Evolutionary conservation across 805 yeast genomes (phyloP), one percentile per base, ranked within the genome.

Genomic region (Metschnikowia noctiluminum): DNA sequence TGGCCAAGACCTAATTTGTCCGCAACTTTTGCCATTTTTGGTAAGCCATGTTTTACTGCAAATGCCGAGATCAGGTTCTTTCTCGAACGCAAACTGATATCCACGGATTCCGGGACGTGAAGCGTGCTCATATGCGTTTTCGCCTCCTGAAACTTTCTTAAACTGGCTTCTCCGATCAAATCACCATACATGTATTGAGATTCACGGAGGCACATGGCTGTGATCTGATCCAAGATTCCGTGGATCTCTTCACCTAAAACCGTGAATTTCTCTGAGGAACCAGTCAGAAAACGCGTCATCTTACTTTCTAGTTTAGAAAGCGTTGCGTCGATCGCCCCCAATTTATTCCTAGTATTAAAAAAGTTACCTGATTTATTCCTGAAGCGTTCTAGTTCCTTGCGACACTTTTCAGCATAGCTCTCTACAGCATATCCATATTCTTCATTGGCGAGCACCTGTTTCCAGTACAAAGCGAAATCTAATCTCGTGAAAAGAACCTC

Each of bases 341-440:
- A 38, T 14, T 34, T 46, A 7, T 8, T 32, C 12, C 28, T 28
- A 28, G 42, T 31, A 3, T 30, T 26, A 16, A 32, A 28, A 5
- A 51, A 10, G 3, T 35, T 39, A 13, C 35, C 30, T 11, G 38
- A 14, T 13, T 36, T 16, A 6, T 13, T 12, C 13, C 34, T 11
- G 8, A 13, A 35, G 11, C 39, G 42, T 4, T 40, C 42, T 16
- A 50, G 32, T n/a, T 51, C 51, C 9, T 30, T 39, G 28, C 36
- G 30, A 14, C 54, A 51, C 34, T 51, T 51, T 30, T 44, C 47
- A 34, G 38, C 40, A 34, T 47, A 51, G 21, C 42, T 43, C 21
- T 51, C 51, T 21, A 45, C 51, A n/a, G 50, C 50, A 32, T 46
- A 46, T 7, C 50, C 50, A 28, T 30, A 46, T 12, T 42, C 15